Conservation (phyloP, 768 basidiomycete genomes). For the Pholiota microspora region DNA sequence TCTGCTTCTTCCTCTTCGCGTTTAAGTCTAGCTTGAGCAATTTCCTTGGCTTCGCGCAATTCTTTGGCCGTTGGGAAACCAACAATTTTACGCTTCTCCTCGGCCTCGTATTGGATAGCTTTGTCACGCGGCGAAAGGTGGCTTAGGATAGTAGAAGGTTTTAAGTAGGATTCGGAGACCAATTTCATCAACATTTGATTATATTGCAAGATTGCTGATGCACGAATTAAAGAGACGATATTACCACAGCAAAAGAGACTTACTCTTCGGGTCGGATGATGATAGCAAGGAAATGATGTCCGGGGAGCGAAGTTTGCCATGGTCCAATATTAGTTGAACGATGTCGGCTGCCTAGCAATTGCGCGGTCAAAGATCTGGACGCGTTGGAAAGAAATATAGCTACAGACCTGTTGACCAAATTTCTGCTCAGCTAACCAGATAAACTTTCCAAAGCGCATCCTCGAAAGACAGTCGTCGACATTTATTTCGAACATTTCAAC, state of each 20-base stretch:
- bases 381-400: background rate
- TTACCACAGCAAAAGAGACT: slow-evolving; percentile 4
- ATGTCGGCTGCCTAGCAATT: slow-evolving; percentile 66
- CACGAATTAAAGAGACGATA: background rate
- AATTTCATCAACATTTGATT: slow-evolving; percentile 65
- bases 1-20: slow-evolving; percentile 75
- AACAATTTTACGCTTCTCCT: slow-evolving; percentile 69
- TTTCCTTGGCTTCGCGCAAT: slow-evolving; percentile 67
- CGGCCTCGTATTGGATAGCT: slow-evolving; percentile 74
- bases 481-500: slow-evolving; percentile 82
- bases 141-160: slow-evolving; percentile 73
- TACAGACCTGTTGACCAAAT: slow-evolving; percentile 68
- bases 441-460: slow-evolving; percentile 82
- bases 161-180: slow-evolving; percentile 71
- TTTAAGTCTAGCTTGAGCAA: slow-evolving; percentile 59
- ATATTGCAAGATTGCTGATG: slow-evolving; percentile 38
- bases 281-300: slow-evolving; percentile 61
- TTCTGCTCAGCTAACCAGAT: slow-evolving; percentile 69
- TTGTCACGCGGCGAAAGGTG: slow-evolving; percentile 82
- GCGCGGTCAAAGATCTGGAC: background rate
- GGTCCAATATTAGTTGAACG: slow-evolving; percentile 72
- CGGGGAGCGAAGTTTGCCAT: slow-evolving; percentile 80
- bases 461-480: slow-evolving; percentile 75
- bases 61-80: slow-evolving; percentile 84
- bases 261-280: slow-evolving; percentile 58